Evolutionary conservation across 2,329 filamentous ascomycete genomes (phyloP).

Genomic region (Hymenoscyphus albidus): DNA sequence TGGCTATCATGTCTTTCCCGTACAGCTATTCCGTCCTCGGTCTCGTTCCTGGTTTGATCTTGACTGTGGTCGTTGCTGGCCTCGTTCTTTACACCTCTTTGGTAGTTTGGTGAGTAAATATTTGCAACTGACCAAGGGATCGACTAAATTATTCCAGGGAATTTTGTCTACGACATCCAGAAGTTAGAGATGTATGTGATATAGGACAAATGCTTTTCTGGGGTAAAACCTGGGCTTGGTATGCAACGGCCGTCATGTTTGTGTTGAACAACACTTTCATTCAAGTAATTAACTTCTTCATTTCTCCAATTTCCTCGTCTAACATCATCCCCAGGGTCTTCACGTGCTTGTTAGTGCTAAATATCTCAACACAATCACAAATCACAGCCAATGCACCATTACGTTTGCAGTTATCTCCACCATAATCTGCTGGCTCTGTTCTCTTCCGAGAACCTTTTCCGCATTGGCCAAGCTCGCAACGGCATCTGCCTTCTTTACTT

Average conservation of each 20-base stretch:
- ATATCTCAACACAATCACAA: slow-evolving; percentile 85
- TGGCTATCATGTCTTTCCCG: slow-evolving; percentile 92
- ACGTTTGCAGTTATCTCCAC: slow-evolving; percentile 72
- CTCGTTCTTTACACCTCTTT: slow-evolving; percentile 81
- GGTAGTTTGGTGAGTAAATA: slow-evolving; percentile 51
- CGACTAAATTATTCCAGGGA: slow-evolving; percentile 51
- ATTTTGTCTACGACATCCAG: slow-evolving; percentile 86
- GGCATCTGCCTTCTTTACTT: slow-evolving; percentile 80
- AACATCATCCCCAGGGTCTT: slow-evolving; percentile 50
- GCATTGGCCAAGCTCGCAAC: slow-evolving; percentile 76
- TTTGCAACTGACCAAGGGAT: background rate
- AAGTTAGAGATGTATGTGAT: slow-evolving; percentile 89
- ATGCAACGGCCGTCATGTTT: slow-evolving; percentile 76
- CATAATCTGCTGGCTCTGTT: slow-evolving; percentile 72
- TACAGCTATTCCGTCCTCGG: slow-evolving; percentile 88
- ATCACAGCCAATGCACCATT: slow-evolving; percentile 70
- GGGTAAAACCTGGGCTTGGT: slow-evolving; percentile 71
- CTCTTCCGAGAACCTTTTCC: slow-evolving; percentile 80
- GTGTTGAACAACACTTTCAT: slow-evolving; percentile 93
- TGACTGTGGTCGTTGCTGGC: slow-evolving; percentile 73
- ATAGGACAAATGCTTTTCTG: slow-evolving; percentile 95
- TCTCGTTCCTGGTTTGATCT: slow-evolving; percentile 78
- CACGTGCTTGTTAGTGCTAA: slow-evolving; percentile 82
- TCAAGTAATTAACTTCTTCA: slow-evolving; percentile 49
- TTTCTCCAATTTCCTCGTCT: slow-evolving; percentile 8